phyloP scores from a whole-genome alignment of 768 basidiomycete genomes.

The Pisolithus microcarpus region DNA sequence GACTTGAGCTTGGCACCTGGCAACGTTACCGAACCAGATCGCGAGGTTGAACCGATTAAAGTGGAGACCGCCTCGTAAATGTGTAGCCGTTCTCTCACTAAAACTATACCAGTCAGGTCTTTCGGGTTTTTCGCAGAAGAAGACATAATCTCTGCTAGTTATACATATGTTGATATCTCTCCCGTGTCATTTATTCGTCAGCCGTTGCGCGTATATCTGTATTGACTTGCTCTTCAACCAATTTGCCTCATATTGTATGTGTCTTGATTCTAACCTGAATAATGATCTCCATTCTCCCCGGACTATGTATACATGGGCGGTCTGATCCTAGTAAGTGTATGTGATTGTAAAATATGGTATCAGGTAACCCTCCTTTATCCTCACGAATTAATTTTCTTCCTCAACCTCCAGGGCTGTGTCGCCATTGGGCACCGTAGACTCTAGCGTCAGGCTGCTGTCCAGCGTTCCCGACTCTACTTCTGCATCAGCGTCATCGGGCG shows the following conservation, averaged over 20 bases:
- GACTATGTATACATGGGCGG: no score
- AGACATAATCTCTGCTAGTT: conserved; percentile 21
- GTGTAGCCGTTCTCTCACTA: conserved; percentile 5
- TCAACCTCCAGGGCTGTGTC: conserved; percentile 29
- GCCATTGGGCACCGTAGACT: conserved; percentile 30
- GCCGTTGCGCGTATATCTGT: conserved; percentile 31
- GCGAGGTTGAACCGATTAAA: conserved; percentile 60
- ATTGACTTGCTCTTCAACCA: conserved; percentile 29
- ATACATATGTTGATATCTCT: conserved; percentile 26
- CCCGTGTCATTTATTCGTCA: conserved; percentile 30
- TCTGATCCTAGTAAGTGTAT: conserved; percentile 15
- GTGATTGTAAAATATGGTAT: conserved; percentile 9
- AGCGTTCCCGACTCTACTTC: conserved; percentile 40
- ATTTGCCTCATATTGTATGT: conserved; percentile 30
- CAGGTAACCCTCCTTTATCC: conserved; percentile 5
- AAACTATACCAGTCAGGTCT: conserved; percentile 17
- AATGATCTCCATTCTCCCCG: conserved; percentile 21
- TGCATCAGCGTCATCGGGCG: conserved; percentile 38
- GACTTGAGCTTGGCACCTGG: conserved; percentile 54
- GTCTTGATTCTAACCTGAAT: conserved; percentile 19
- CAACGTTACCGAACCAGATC: conserved; percentile 52
- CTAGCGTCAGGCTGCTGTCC: conserved; percentile 23
- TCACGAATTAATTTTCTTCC: conserved; percentile 10
- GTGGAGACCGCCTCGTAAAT: conserved; percentile 43
- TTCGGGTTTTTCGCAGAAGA: conserved; percentile 21